Evolutionary conservation across 2,329 filamentous ascomycete species (phyloP).

Genomic region (Ophiostoma montium): DNA sequence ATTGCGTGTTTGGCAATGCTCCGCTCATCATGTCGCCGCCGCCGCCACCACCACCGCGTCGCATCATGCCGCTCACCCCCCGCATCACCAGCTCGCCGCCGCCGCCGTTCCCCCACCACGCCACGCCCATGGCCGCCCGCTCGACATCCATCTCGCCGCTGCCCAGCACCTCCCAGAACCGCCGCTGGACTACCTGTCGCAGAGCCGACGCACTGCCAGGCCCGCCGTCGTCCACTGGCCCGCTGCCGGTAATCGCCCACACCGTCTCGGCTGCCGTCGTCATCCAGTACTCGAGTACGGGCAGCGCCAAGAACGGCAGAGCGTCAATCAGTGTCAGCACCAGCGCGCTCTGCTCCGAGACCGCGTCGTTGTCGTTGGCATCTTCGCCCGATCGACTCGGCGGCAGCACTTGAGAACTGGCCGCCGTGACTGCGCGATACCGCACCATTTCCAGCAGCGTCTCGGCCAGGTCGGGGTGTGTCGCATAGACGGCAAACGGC

Average conservation of each 20-base stretch:
- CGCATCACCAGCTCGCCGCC: slow-evolving; percentile 36
- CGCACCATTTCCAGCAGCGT: slow-evolving; percentile 66
- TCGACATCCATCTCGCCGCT: slow-evolving; percentile 83
- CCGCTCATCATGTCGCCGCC: slow-evolving; percentile 26
- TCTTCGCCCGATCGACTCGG: slow-evolving; percentile 20
- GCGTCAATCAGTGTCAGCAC: slow-evolving; percentile 67
- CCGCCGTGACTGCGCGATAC: slow-evolving; percentile 34
- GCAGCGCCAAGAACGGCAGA: slow-evolving; percentile 56
- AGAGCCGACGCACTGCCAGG: slow-evolving; percentile 26
- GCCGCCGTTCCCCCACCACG: slow-evolving; percentile 64
- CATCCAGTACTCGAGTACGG: slow-evolving; percentile 68
- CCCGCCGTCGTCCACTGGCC: slow-evolving; percentile 25
- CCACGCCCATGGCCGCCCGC: slow-evolving; percentile 60
- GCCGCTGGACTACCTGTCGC: slow-evolving; percentile 48
- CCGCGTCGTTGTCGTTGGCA: slow-evolving; percentile 17
- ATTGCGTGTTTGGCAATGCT: slow-evolving; percentile 20
- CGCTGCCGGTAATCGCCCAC: slow-evolving; percentile 39
- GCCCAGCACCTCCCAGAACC: slow-evolving; percentile 68
- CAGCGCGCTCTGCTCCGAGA: slow-evolving; percentile 70
- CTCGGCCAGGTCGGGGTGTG: slow-evolving; percentile 65
- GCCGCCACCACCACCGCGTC: slow-evolving; percentile 10
- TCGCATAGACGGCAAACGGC: slow-evolving; percentile 58
- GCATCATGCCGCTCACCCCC: slow-evolving; percentile 7
- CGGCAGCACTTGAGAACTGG: slow-evolving; percentile 8
- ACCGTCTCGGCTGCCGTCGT: slow-evolving; percentile 55